A percentile compares a stretch with the other conserved stretches of the same genome.
phyloP scores from a whole-genome alignment of 2,329 filamentous ascomycete genomes.

The Exophiala alcalophila region DNA sequence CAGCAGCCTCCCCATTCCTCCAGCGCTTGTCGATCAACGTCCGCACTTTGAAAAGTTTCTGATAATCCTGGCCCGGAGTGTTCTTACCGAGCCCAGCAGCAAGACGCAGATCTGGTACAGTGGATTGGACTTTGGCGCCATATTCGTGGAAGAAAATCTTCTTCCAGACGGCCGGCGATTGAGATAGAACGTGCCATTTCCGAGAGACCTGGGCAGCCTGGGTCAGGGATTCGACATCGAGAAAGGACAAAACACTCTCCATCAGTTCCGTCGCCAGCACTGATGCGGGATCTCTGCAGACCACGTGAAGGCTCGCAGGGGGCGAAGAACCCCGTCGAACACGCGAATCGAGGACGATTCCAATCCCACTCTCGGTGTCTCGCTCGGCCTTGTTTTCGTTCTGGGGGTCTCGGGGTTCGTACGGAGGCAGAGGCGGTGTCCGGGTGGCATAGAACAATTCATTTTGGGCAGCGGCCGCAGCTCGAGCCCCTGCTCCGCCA shows the following conservation, averaged over 20 bases:
- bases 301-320: constrained; percentile 36
- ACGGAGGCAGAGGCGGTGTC: constrained; percentile 31
- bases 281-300: constrained; percentile 52
- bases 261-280: constrained; percentile 59
- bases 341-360: constrained; percentile 39
- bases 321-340: constrained; percentile 39
- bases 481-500: constrained; percentile 46
- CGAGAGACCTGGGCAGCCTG: constrained; percentile 56
- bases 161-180: constrained; percentile 60
- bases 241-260: constrained; percentile 57
- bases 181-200: constrained; percentile 55
- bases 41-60: constrained; percentile 75
- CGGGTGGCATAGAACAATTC: constrained; percentile 33
- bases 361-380: constrained; percentile 51
- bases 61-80: constrained; percentile 72
- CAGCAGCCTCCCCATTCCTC: constrained; percentile 72
- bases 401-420: constrained; percentile 29
- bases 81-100: constrained; percentile 53
- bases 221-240: constrained; percentile 57
- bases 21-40: constrained; percentile 74
- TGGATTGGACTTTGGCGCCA: constrained; percentile 30
- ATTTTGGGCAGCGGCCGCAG: constrained; percentile 51
- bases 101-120: constrained; percentile 14
- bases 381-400: constrained; percentile 35
- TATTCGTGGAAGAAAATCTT: constrained; percentile 59